Evolutionary conservation across 83 land plant species (phyloP).

Genomic region (Thuja plicata): DNA sequence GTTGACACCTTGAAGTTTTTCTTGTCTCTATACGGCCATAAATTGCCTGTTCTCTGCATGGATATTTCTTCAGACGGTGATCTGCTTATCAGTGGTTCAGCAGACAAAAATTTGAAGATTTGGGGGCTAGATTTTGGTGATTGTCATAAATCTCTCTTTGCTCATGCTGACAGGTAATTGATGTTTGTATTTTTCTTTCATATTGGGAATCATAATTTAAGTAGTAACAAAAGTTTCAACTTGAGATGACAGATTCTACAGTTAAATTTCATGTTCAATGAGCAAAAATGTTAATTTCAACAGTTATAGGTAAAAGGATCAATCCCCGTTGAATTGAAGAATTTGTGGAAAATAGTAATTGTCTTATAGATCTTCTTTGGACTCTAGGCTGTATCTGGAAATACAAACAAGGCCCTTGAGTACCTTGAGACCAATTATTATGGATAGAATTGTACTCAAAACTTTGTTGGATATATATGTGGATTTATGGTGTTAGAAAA

Average conservation of each 20-base stretch:
- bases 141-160: conserved; percentile 96
- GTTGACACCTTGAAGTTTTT: conserved; percentile 84
- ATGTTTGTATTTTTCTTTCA: background rate
- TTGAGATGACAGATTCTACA: background rate
- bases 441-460: background rate
- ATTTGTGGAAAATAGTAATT: background rate
- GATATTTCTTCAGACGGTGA: conserved; percentile 98
- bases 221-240: background rate
- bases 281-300: background rate
- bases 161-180: conserved; percentile 89
- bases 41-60: conserved; percentile 89
- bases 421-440: background rate
- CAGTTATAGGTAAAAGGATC: background rate
- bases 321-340: background rate
- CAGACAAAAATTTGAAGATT: conserved; percentile 96
- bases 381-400: background rate
- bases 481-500: background rate
- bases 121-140: conserved; percentile 99
- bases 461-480: background rate
- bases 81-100: conserved; percentile 90
- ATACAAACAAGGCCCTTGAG: background rate
- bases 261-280: background rate
- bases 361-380: background rate
- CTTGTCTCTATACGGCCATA: conserved; percentile 91
- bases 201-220: background rate